A percentile compares a stretch with the other conserved stretches of the same genome.
These are phyloP conservation scores for Nyssa sinensis DNA, from an alignment of 148 eudicot species.

Conservation along the genomic window DNA sequence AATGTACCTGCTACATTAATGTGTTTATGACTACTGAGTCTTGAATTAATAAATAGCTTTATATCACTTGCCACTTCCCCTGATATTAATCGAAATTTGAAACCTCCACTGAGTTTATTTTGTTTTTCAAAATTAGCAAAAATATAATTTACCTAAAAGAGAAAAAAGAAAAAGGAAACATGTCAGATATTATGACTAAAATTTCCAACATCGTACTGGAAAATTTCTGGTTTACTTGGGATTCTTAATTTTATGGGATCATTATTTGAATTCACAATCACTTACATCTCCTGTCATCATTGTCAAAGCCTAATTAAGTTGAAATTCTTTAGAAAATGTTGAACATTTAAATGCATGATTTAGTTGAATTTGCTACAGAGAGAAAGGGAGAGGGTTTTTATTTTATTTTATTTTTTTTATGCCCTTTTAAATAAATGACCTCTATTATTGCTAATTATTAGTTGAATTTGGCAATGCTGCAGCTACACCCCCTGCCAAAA, in stretches of 20 bases:
- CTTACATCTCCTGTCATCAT: not conserved
- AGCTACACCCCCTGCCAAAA: conserved; percentile 19
- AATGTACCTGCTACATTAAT: not conserved
- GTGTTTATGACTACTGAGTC: not conserved
- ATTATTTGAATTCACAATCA: not conserved
- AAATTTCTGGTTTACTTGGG: no score
- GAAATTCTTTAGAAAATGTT: not conserved
- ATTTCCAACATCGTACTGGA: no score
- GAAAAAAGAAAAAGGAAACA: no score
- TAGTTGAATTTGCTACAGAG: not conserved
- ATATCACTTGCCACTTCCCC: not conserved
- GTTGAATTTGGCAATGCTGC: conserved; percentile 23
- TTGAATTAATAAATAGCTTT: not conserved
- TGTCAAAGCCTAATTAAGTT: not conserved
- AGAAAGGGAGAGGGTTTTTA: no score
- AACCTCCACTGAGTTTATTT: not conserved
- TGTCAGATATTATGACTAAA: no score
- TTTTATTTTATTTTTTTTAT: no score
- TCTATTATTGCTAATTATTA: not conserved
- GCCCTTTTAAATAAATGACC: not conserved
- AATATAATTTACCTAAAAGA: no score
- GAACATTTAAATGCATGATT: not conserved
- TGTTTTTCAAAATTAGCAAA: no score
- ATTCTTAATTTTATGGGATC: not conserved
- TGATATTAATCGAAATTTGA: not conserved